phyloP scores from a whole-genome alignment of 2,329 filamentous ascomycete genomes.

The Colletotrichum graminicola region DNA sequence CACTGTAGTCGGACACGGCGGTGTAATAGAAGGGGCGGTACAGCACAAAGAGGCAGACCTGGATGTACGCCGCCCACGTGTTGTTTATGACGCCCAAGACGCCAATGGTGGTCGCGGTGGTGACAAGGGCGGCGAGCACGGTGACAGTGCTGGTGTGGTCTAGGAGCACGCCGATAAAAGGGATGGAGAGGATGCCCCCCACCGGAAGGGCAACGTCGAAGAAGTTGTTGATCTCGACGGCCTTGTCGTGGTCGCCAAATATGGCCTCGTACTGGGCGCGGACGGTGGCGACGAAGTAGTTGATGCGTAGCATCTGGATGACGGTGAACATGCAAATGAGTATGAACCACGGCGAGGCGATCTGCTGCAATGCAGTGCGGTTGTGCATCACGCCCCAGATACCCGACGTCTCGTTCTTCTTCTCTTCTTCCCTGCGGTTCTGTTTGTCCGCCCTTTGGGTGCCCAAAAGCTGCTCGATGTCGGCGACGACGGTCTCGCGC shows the following conservation, averaged over 20 bases:
- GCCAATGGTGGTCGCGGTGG: conserved; percentile 79
- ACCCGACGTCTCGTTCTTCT: conserved; percentile 77
- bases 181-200: conserved; percentile 86
- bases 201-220: conserved; percentile 85
- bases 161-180: conserved; percentile 85
- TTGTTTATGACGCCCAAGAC: conserved; percentile 80
- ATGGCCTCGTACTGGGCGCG: conserved; percentile 84
- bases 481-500: conserved; percentile 73
- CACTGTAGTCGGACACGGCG: conserved; percentile 87
- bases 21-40: conserved; percentile 94
- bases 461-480: conserved; percentile 81
- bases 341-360: conserved; percentile 85
- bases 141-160: conserved; percentile 80
- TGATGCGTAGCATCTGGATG: conserved; percentile 84
- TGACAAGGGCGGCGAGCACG: conserved; percentile 78
- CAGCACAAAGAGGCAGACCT: conserved; percentile 83
- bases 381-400: conserved; percentile 91
- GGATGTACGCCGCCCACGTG: conserved; percentile 78
- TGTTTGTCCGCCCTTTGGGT: conserved; percentile 72
- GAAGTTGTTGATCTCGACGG: conserved; percentile 80
- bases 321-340: conserved; percentile 86
- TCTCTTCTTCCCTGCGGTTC: conserved; percentile 71
- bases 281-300: conserved; percentile 92
- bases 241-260: conserved; percentile 70
- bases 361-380: conserved; percentile 77